These are phyloP conservation scores for Rhodotorula sp. DNA, from an alignment of 1,284 basidiomycete species.

Conservation along the genomic window DNA sequence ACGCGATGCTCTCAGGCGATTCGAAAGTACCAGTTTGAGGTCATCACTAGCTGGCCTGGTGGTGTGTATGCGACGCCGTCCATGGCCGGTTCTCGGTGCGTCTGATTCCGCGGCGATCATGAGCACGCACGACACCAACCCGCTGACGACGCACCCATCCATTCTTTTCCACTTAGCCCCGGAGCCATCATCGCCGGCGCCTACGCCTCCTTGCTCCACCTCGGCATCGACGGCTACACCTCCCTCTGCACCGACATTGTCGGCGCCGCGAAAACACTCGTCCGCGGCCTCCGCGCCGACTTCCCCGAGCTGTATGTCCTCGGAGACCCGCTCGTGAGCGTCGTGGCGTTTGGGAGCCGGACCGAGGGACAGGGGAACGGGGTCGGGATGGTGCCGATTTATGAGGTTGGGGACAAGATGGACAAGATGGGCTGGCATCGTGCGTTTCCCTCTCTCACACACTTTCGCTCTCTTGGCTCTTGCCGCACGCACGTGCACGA, in stretches of 20 bases:
- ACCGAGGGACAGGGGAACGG: slow-evolving; percentile 22
- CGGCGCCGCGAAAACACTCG: slow-evolving; percentile 66
- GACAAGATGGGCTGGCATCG: slow-evolving; percentile 56
- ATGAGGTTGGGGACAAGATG: slow-evolving; percentile 80
- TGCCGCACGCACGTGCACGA: no score
- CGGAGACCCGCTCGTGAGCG: slow-evolving; percentile 68
- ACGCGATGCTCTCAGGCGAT: slow-evolving; percentile 47
- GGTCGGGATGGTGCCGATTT: slow-evolving; percentile 14
- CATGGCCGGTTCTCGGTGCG: slow-evolving; percentile 81
- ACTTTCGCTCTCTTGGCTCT: no score
- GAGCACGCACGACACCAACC: not conserved
- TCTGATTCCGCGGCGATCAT: not conserved
- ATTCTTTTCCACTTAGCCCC: slow-evolving; percentile 56
- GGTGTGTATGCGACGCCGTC: slow-evolving; percentile 68
- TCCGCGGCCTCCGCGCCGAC: slow-evolving; percentile 62
- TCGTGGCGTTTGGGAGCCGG: slow-evolving; percentile 68
- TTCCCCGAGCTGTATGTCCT: slow-evolving; percentile 60
- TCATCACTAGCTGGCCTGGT: slow-evolving; percentile 76
- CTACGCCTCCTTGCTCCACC: slow-evolving; percentile 93
- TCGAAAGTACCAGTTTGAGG: slow-evolving; percentile 77
- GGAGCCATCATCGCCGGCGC: slow-evolving; percentile 91
- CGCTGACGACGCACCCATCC: not conserved
- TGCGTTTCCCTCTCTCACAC: no score
- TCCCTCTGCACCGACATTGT: slow-evolving; percentile 83
- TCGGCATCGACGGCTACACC: slow-evolving; percentile 91